These are phyloP conservation scores for Mucor lusitanicus DNA, from an alignment of 371 early-diverging fungal species.

Conservation along the genomic window DNA sequence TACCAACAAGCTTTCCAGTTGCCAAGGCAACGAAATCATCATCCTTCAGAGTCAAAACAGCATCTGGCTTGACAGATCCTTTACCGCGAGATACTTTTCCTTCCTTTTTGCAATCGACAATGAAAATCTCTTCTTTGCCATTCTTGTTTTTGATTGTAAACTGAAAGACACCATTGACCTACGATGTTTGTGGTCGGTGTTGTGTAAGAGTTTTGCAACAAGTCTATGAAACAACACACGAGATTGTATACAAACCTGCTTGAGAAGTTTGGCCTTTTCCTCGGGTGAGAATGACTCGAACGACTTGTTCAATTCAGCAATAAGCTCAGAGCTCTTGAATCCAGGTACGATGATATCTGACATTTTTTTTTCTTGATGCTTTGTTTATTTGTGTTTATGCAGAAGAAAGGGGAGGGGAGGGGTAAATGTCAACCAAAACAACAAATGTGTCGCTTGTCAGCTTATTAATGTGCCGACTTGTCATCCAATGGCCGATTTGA, in stretches of 20 bases:
- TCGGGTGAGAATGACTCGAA: conserved; percentile 34
- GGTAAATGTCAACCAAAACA: neutral
- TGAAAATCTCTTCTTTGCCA: conserved; percentile 72
- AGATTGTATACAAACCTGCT: conserved; percentile 31
- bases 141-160: conserved; percentile 72
- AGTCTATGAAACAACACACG: neutral
- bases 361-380: conserved; percentile 13
- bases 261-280: conserved; percentile 43
- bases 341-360: conserved; percentile 50
- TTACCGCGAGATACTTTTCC: conserved; percentile 64
- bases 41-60: conserved; percentile 65
- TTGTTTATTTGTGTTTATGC: neutral
- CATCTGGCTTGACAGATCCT: conserved; percentile 67
- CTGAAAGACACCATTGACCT: conserved; percentile 83
- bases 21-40: conserved; percentile 86
- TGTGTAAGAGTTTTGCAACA: neutral
- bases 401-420: neutral
- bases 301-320: conserved; percentile 39
- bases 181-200: too few species aligned
- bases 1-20: conserved; percentile 78
- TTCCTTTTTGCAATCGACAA: conserved; percentile 73
- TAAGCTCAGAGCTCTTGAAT: conserved; percentile 46
- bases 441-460: neutral
- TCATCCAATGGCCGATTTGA: too few species aligned
- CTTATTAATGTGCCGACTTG: neutral